Conservation (phyloP, 2,329 filamentous ascomycete genomes). For the Sclerotinia subarctica region DNA sequence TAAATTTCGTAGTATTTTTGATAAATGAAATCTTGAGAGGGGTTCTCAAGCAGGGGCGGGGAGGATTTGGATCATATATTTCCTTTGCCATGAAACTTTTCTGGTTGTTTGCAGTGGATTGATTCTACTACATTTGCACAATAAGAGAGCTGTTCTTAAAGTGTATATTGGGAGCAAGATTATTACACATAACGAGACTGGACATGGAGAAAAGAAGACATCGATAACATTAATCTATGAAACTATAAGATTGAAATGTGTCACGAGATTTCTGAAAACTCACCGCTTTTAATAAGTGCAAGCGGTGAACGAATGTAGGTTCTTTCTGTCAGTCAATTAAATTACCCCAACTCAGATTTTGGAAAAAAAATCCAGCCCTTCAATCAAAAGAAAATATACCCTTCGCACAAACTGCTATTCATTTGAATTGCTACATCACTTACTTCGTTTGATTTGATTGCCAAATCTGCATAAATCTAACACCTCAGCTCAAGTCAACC, state of each 20-base stretch:
- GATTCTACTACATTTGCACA: not conserved
- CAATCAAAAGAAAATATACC: slow-evolving; percentile 4
- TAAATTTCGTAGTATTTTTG: not conserved
- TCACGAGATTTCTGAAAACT: not conserved
- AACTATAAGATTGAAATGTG: not conserved
- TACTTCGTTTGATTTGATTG: not conserved
- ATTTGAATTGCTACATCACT: not conserved
- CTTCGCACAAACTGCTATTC: not conserved
- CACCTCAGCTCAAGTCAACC: not conserved
- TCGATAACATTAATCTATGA: not conserved
- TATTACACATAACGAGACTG: not conserved
- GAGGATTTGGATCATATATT: not conserved
- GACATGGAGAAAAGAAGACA: not conserved
- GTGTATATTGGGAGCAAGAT: not conserved
- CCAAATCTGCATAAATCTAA: not conserved
- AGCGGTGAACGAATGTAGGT: not conserved
- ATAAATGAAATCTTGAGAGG: too few relatives aligned
- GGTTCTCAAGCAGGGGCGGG: too few relatives aligned
- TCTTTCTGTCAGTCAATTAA: not conserved
- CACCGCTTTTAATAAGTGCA: not conserved
- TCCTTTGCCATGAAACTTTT: not conserved
- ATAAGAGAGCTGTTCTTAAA: not conserved
- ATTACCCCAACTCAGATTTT: not conserved
- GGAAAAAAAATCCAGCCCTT: not conserved
- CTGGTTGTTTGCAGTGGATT: too few relatives aligned